Percentiles rank a stretch among this genome's conserved stretches.
phyloP scores from a whole-genome alignment of 371 early-diverging fungal genomes.

The Mortierella sp. region DNA sequence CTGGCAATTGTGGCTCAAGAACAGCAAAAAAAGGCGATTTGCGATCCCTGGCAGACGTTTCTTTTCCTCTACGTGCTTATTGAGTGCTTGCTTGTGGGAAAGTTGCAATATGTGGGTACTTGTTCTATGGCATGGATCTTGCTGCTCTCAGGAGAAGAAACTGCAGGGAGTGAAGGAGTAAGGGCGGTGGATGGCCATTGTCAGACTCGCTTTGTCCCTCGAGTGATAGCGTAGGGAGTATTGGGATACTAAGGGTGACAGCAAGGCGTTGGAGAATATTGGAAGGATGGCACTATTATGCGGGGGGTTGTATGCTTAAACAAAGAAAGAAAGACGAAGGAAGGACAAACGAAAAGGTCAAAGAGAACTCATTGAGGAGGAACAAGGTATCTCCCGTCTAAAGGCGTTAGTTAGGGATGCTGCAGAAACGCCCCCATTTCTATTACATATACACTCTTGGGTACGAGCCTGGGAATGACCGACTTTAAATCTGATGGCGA shows the following conservation, averaged over 20 bases:
- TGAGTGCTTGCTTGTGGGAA: not conserved
- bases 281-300: not conserved
- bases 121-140: not conserved
- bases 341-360: not conserved
- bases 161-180: not conserved
- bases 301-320: not conserved
- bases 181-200: not conserved
- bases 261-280: not conserved
- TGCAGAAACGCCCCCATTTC: too few relatives aligned
- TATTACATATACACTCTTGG: too few relatives aligned
- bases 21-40: not conserved
- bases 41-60: not conserved
- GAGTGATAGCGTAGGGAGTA: too few relatives aligned
- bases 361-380: not conserved
- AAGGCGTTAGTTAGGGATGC: not conserved
- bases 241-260: not conserved
- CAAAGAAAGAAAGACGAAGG: not conserved
- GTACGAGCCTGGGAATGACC: too few relatives aligned
- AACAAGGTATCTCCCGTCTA: conserved; percentile 6
- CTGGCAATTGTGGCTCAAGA: not conserved
- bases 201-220: too few relatives aligned
- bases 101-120: not conserved
- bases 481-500: not conserved
- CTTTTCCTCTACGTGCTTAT: not conserved
- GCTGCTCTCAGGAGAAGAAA: not conserved